phyloP scores from a whole-genome alignment of 768 basidiomycete genomes.

The Amyloporia xantha region DNA sequence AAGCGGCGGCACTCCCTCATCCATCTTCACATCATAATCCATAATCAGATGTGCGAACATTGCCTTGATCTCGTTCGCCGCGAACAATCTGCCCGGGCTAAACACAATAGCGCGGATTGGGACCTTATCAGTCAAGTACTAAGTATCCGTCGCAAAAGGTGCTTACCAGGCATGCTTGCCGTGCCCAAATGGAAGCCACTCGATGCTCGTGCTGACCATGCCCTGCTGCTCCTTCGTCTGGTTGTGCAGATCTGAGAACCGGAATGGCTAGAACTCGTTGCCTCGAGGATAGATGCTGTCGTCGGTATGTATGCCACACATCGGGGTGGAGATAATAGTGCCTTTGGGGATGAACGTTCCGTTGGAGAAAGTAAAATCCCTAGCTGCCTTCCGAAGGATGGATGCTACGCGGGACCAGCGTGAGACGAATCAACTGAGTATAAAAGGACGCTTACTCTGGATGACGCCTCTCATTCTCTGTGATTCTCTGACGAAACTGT shows the following conservation, averaged over 20 bases:
- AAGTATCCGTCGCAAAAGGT: neutral
- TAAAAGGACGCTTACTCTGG: neutral
- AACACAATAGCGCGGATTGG: neutral
- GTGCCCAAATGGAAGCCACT: constrained; percentile 9
- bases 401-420: neutral
- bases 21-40: constrained; percentile 25
- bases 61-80: constrained; percentile 25
- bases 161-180: constrained; percentile 14
- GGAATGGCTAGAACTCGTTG: constrained; percentile 34
- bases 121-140: neutral
- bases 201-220: constrained; percentile 1
- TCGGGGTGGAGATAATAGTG: constrained; percentile 26
- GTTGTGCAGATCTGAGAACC: constrained; percentile 35
- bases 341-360: constrained; percentile 35
- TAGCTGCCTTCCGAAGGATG: constrained; percentile 24
- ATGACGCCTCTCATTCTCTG: constrained; percentile 16
- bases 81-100: constrained; percentile 31
- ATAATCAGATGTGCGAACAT: constrained; percentile 25
- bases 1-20: no score
- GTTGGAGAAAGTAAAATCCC: constrained; percentile 38
- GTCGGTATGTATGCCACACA: constrained; percentile 25
- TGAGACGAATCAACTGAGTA: neutral
- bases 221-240: constrained; percentile 7
- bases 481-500: constrained; percentile 30
- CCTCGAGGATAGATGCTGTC: constrained; percentile 28